Evolutionary conservation across 441 rosid genomes (phyloP).

Genomic region (Theobroma grandiflorum): DNA sequence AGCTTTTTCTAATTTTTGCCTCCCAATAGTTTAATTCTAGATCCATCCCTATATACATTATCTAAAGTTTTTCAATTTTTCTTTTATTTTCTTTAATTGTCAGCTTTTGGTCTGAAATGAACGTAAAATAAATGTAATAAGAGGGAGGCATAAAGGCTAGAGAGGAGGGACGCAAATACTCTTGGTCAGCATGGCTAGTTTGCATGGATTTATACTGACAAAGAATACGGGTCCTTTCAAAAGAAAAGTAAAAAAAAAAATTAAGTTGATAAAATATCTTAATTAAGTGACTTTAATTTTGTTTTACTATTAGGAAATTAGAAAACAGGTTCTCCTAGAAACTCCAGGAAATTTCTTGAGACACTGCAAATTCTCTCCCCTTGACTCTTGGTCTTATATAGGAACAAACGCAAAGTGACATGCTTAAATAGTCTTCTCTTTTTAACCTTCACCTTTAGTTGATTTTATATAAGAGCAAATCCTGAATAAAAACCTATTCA

Average conservation of each 20-base stretch:
- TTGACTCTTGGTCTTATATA: neutral
- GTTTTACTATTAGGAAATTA: neutral
- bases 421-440: conserved; percentile 1
- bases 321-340: conserved; percentile 25
- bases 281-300: conserved; percentile 10
- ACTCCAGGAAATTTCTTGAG: conserved; percentile 34
- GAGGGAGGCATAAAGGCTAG: conserved; percentile 19
- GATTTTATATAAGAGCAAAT: neutral
- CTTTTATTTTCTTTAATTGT: too few relatives aligned
- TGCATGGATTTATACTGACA: conserved; percentile 28
- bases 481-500: neutral
- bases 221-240: too few relatives aligned
- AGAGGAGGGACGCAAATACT: neutral
- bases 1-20: too few relatives aligned
- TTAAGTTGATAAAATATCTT: neutral
- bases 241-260: too few relatives aligned
- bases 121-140: conserved; percentile 9
- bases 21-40: too few relatives aligned
- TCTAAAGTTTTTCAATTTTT: too few relatives aligned
- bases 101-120: conserved; percentile 2
- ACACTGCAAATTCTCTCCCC: conserved; percentile 18
- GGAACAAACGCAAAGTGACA: conserved; percentile 5
- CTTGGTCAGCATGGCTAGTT: conserved; percentile 2
- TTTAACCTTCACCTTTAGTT: neutral
- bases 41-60: too few relatives aligned